phyloP scores from a whole-genome alignment of 805 yeast genomes.

The Yamadazyma laniorum region DNA sequence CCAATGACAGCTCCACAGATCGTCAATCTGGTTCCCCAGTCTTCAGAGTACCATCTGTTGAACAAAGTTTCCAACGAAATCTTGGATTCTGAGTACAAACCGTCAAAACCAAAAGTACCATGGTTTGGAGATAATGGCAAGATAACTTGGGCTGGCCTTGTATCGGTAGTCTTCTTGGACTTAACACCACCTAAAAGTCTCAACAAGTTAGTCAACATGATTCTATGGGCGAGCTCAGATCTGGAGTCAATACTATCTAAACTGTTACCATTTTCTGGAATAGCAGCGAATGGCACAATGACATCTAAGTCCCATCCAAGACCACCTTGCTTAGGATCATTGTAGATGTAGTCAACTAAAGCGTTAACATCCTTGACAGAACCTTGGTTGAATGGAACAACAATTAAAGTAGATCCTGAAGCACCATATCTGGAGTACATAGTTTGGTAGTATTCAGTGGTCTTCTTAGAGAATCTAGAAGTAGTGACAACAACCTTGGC shows the following conservation, averaged over 20 bases:
- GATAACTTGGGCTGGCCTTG: constrained; percentile 97
- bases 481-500: constrained; percentile 97
- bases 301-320: constrained; percentile 98
- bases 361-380: constrained; percentile 91
- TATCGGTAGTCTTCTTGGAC: constrained; percentile 77
- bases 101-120: constrained; percentile 98
- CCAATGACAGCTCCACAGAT: constrained; percentile 98
- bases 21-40: constrained; percentile 92
- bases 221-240: constrained; percentile 97
- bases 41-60: constrained; percentile 98
- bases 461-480: constrained; percentile 88
- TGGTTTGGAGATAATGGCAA: constrained; percentile 98
- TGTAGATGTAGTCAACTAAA: constrained; percentile 80
- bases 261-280: constrained; percentile 98
- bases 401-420: constrained; percentile 84
- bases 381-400: constrained; percentile 99
- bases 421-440: constrained; percentile 93
- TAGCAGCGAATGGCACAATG: constrained; percentile 96
- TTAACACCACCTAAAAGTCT: constrained; percentile 91
- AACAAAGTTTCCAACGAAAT: constrained; percentile 91
- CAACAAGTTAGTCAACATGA: constrained; percentile 93
- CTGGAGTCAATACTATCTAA: constrained; percentile 88
- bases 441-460: constrained; percentile 93
- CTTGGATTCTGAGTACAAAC: constrained; percentile 97
- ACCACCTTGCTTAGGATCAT: constrained; percentile 80